Base-by-base conservation (phyloP, 768 basidiomycete genomes). In the Coprinopsis sp. region DNA sequence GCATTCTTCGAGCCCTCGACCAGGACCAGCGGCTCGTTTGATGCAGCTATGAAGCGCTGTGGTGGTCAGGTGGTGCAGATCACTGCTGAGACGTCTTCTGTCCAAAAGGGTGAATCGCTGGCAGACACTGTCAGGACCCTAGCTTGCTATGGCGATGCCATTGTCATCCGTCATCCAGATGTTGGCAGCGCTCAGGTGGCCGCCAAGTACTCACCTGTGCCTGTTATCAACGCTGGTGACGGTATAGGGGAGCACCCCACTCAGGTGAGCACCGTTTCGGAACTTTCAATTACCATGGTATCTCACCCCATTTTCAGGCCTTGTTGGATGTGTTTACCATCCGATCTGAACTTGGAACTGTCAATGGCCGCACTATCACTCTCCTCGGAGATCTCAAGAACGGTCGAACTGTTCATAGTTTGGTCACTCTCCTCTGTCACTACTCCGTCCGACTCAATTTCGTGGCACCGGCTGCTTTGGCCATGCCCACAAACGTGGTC, bases 1-100 rank as follows among this genome's bases (percentile, higher is more conserved):
- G 63, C 94, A 29, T 99, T 99, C 76, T 99, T 92, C 64, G 96
- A 99, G 63, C 90, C 95, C 1, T 96, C 93, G 2, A 99, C 96
- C 2, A 78, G 96, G 27, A 99, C 96, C 3, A 92, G 90, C 51
- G 78, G 87, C 3, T 97, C 95, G 7, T 99, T 99, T 58, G 95
- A 99, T 61, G 87, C 95, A 2, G 96, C 96, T 10, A 99, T 98
- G 96, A 95, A 96, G 65, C 82, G 96, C 40, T 92, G 92, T 58
- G 96, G 96, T 22, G 96, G 96, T 16, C 82, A 94, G 58, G 95
- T 97, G 30, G 84, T 96, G n/a, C 77, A 86, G 46, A 78, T 97
- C 46, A 78, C 77, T 33, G 79, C 79, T 2, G 89, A 91, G 44
- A 74, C 76, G 2, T 94, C 93, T 3, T 96, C 92, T 1, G 91